These are phyloP conservation scores for Rhodotorula diobovata DNA, from an alignment of 768 basidiomycete species.

Conservation along the genomic window DNA sequence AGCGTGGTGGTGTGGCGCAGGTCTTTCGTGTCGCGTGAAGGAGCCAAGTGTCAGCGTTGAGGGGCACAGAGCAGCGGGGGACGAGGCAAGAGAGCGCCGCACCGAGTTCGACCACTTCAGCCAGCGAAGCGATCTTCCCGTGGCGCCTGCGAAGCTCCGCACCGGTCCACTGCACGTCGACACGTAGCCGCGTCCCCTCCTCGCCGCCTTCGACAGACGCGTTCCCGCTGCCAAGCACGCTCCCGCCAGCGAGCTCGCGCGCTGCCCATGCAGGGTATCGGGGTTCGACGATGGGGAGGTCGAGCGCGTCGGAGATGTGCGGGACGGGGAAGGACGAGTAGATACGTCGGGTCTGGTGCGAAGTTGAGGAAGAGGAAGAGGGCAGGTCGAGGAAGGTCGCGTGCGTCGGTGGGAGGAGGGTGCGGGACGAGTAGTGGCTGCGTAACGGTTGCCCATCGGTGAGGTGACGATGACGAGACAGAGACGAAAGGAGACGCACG, in stretches of 20 bases:
- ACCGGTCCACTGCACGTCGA: background rate
- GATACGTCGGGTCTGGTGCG: background rate
- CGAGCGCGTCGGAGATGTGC: background rate
- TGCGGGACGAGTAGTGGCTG: conserved; percentile 19
- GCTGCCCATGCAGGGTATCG: background rate
- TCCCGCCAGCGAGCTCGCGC: background rate
- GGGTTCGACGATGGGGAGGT: conserved; percentile 18
- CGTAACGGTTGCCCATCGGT: too few relatives aligned
- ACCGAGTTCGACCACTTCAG: conserved; percentile 12
- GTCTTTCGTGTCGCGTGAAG: background rate
- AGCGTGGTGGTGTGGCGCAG: conserved; percentile 1
- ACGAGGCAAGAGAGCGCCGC: background rate
- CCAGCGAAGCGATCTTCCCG: background rate
- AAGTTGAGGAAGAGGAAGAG: too few relatives aligned
- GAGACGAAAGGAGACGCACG: background rate
- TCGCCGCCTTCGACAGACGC: too few relatives aligned
- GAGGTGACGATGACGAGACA: too few relatives aligned
- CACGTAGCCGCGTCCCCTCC: background rate
- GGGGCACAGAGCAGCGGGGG: too few relatives aligned
- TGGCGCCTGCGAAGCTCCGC: background rate
- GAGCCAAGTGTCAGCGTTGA: background rate
- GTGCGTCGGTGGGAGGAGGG: conserved; percentile 4
- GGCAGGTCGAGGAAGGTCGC: conserved; percentile 8
- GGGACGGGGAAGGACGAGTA: conserved; percentile 14
- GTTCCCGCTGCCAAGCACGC: background rate